Conservation (phyloP, 2,329 filamentous ascomycete genomes). For the Chrysosphaeria jannelii region DNA sequence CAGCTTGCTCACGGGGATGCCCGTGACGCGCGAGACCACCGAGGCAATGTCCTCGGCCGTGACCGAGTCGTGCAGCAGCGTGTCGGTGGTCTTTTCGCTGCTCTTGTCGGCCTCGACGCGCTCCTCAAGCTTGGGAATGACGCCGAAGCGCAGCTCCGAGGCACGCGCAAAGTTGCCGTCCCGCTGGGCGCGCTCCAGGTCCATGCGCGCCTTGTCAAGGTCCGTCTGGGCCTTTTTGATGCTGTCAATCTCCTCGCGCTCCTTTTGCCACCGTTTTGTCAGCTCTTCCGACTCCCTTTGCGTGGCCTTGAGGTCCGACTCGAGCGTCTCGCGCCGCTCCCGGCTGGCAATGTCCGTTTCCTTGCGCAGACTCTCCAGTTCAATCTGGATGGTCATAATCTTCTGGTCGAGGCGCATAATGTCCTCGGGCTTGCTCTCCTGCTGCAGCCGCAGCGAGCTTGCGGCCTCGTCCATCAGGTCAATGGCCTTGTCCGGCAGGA, state of each 20-base stretch:
- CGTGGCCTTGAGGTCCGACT: conserved; percentile 42
- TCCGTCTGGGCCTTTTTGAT: conserved; percentile 71
- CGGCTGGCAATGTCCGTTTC: conserved; percentile 74
- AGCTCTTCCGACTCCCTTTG: conserved; percentile 49
- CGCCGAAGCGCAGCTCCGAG: conserved; percentile 70
- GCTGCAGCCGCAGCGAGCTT: conserved; percentile 64
- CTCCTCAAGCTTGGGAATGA: conserved; percentile 52
- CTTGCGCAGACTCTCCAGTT: conserved; percentile 77
- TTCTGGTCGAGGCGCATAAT: conserved; percentile 80
- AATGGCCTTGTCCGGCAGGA: conserved; percentile 89
- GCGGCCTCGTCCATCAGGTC: conserved; percentile 91
- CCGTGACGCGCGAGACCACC: conserved; percentile 73
- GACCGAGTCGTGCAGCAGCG: conserved; percentile 76
- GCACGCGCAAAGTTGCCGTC: conserved; percentile 70
- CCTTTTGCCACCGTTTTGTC: conserved; percentile 68
- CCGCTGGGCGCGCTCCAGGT: conserved; percentile 65
- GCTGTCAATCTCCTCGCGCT: conserved; percentile 55
- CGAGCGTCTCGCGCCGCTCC: conserved; percentile 64
- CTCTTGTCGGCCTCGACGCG: conserved; percentile 46
- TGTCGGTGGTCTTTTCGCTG: conserved; percentile 11
- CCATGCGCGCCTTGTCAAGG: conserved; percentile 59
- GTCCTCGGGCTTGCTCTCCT: conserved; percentile 87
- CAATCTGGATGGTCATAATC: conserved; percentile 93
- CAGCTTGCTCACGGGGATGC: conserved; percentile 75
- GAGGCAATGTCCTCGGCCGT: conserved; percentile 79